Conservation (phyloP, 2,329 filamentous ascomycete genomes). For the Dothideomycetidae sp. region DNA sequence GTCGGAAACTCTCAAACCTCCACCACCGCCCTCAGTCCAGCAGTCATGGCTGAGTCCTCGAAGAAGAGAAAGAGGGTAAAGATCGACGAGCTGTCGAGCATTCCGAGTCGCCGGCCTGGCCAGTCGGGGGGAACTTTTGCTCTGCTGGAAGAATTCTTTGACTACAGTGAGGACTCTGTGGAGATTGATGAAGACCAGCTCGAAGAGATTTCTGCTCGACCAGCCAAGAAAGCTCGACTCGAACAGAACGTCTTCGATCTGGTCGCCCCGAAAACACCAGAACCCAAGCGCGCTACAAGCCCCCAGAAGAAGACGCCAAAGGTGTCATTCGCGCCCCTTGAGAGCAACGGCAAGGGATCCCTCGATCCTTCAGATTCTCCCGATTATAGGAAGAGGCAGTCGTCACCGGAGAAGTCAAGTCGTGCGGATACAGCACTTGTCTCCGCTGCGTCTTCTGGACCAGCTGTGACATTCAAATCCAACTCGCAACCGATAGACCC, state of each 20-base stretch:
- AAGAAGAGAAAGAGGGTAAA: constrained; percentile 12
- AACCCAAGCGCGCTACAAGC: constrained; percentile 3
- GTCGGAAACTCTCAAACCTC: background rate
- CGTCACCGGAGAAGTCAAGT: background rate
- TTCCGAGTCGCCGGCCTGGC: constrained; percentile 11
- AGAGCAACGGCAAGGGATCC: too few species aligned
- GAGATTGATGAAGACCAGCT: constrained; percentile 10
- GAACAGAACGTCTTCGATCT: constrained; percentile 13
- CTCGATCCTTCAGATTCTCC: too few species aligned
- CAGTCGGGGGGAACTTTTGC: constrained; percentile 11
- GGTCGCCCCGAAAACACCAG: constrained; percentile 2
- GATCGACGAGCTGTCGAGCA: constrained; percentile 12
- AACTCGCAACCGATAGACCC: too few species aligned
- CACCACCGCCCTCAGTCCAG: background rate
- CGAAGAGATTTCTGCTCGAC: constrained; percentile 4
- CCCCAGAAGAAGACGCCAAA: constrained; percentile 7
- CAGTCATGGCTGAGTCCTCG: background rate
- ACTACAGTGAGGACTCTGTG: constrained; percentile 9
- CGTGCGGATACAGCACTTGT: too few species aligned
- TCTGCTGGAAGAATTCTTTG: constrained; percentile 12
- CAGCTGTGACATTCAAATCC: too few species aligned
- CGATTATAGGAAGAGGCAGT: background rate
- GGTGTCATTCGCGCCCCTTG: too few species aligned
- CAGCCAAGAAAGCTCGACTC: constrained; percentile 11
- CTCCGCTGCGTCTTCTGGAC: too few species aligned